These are phyloP conservation scores for Cymodocea nodosa DNA, from an alignment of 116 monocot species.

Conservation along the genomic window DNA sequence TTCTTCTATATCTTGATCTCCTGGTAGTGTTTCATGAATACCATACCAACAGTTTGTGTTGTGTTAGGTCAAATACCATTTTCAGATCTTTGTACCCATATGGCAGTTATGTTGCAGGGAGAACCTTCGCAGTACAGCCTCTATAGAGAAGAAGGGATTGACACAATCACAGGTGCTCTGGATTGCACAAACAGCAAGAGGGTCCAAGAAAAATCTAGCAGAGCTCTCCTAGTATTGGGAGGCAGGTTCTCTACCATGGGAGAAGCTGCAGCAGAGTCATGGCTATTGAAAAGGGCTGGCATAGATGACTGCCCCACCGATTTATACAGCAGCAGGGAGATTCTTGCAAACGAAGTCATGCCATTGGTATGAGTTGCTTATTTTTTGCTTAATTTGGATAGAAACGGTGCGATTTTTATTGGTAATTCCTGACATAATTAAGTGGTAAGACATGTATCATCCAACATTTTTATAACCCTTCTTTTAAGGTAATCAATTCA, in stretches of 20 bases:
- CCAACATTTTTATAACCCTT: too few relatives aligned
- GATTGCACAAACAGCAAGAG: conserved; percentile 45
- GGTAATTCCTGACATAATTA: too few relatives aligned
- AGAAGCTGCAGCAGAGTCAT: conserved; percentile 42
- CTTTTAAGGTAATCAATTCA: too few relatives aligned
- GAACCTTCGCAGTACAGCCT: conserved; percentile 52
- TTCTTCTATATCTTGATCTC: conserved; percentile 67
- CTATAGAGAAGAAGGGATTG: conserved; percentile 71
- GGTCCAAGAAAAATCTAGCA: conserved; percentile 52
- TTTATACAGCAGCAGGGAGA: conserved; percentile 31
- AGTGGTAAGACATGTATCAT: too few relatives aligned
- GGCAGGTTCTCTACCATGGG: conserved; percentile 53
- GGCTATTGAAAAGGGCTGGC: conserved; percentile 68
- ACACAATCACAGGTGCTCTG: conserved; percentile 42
- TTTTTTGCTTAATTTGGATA: not conserved
- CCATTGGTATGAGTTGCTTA: conserved; percentile 21
- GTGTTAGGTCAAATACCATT: not conserved
- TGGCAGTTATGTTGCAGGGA: conserved; percentile 51
- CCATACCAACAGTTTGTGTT: not conserved
- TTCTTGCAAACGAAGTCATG: conserved; percentile 17
- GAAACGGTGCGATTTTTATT: not conserved
- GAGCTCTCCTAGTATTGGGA: conserved; percentile 57
- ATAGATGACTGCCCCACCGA: conserved; percentile 35
- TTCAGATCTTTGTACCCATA: conserved; percentile 28
- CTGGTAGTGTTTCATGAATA: conserved; percentile 29